Percentiles rank a stretch among this genome's conserved stretches.
Evolutionary conservation across 1,284 basidiomycete genomes (phyloP).

Genomic region (Thelephora terrestris): DNA sequence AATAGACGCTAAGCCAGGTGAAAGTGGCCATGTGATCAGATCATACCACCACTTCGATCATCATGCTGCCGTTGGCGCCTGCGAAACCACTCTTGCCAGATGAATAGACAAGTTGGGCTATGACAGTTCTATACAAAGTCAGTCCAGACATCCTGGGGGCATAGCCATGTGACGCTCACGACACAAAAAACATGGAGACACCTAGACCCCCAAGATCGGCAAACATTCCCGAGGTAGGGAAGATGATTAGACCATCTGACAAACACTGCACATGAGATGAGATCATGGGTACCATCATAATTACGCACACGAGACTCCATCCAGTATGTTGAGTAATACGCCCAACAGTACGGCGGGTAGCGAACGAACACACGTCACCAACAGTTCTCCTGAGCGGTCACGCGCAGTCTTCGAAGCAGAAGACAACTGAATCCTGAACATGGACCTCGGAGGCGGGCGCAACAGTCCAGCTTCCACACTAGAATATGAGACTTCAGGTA

Average conservation of each 20-base stretch:
- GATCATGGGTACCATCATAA: slow-evolving; percentile 2
- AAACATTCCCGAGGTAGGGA: slow-evolving; percentile 80
- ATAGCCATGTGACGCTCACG: slow-evolving; percentile 28
- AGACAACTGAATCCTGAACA: no score
- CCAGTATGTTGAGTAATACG: slow-evolving; percentile 82
- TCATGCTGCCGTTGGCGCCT: slow-evolving; percentile 94
- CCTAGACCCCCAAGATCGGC: slow-evolving; percentile 79
- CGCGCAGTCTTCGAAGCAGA: no score
- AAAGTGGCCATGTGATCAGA: slow-evolving; percentile 12
- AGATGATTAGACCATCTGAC: slow-evolving; percentile 80
- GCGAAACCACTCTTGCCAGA: slow-evolving; percentile 83
- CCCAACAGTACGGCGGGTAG: slow-evolving; percentile 85
- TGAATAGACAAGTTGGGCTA: slow-evolving; percentile 83
- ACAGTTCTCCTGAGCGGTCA: slow-evolving; percentile 7
- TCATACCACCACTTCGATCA: slow-evolving; percentile 92
- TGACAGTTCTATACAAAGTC: slow-evolving; percentile 37
- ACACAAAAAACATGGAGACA: slow-evolving; percentile 92
- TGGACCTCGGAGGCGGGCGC: no score
- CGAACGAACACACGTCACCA: slow-evolving; percentile 33
- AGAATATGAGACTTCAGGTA: no score
- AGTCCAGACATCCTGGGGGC: background rate
- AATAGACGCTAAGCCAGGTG: background rate
- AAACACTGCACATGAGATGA: background rate
- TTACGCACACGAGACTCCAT: slow-evolving; percentile 79
- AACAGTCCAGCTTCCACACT: no score